Base-by-base conservation (phyloP, 1,284 basidiomycete species). In the Naganishia sp. region DNA sequence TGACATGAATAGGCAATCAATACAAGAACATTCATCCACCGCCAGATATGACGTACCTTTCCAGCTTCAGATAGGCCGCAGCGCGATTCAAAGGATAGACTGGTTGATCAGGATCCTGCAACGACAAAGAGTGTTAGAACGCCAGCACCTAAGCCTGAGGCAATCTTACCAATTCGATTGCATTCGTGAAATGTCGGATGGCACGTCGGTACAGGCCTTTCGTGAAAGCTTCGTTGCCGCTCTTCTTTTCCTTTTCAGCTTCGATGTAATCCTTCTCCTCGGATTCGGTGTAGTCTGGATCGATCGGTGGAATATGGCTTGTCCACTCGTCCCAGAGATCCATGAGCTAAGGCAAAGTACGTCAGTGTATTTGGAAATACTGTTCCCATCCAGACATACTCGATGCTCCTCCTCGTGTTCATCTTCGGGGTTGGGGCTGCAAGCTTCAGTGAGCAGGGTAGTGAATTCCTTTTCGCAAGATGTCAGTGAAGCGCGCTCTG, bases 11-110 rank as follows among this genome's bases (percentile, higher is more conserved):
- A 48, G 43, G 10, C 13, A 5, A 11, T 11, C 11, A 16, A 36
- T 49, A 23, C 18, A n/a, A 36, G 42, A n/a, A 53, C 11, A 39
- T 42, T 42, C 33, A 16, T 42, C 39, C 33, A 16, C 42, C 16
- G 28, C 11, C 15, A 4, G 23, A 11, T 2, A 21, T 36, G n/a
- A 57, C 61, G 9, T 31, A 68, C 67, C 56, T 65, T 15, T 59
- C 56, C 48, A 68, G 53, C 36, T 68, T 68, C 25, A 68, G 42
- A 48, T 49, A 64, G 13, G 68, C 55, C 10, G 60, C 48, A 23
- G 68, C 63, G 52, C 68, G 42, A 39, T 68, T 68, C n/a, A 68
- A 44, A 42, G 64, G 64, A 55, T 66, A 68, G 18, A 68, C 64
- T 16, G 56, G 33, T 43, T 65, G 55, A 18, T 55, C 64, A 21